Evolutionary conservation across 1,284 basidiomycete genomes (phyloP), one percentile per base, ranked within the genome.

Genomic region (Farysia itapuensis): DNA sequence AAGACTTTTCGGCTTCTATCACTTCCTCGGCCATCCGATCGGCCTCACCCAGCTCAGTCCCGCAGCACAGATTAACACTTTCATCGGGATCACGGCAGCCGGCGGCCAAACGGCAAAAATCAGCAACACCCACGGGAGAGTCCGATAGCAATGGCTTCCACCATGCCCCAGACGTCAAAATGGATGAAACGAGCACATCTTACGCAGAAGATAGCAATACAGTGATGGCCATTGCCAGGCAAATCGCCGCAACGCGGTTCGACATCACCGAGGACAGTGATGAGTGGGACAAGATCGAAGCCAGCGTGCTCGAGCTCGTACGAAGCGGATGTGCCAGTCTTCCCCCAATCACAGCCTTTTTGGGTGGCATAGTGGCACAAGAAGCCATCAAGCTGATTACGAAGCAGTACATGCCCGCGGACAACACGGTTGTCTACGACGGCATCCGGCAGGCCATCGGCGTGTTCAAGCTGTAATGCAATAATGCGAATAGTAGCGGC

Each of bases 301-400:
- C 85, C 26, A 84, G 84, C 18, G 79, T 87, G 9, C 85, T 85
- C 36, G 94, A 97, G 77, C 78, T 93, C 89, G 57, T 67, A 1
- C 86, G 93, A 14, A 83, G 90, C 2, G 90, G 89, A 2, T 56
- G 67, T 28, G 50, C 89, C 1, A 90, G 94, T 64, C 79, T 97
- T 1, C 92, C 94, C 0, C 93, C 91, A 58, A 93, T 87, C 0
- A 89, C 95, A 0, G 92, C 92, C 0, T 85, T 98, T 71, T 79
- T 97, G 2, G 95, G 95, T 13, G 95, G 94, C 0, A 78, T 98
- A 15, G 88, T 93, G 20, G 91, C 91, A n/a, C 95, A 98, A 70
- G 95, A 98, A 78, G 85, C 86, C 6, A 97, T 98, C 83, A 98
- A 99, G 82, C 82, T 97, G 78, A 87, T 96, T 67, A 97, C 94